phyloP scores from a whole-genome alignment of 495 filamentous ascomycete genomes.

The Penicillium macrosclerotiorum region DNA sequence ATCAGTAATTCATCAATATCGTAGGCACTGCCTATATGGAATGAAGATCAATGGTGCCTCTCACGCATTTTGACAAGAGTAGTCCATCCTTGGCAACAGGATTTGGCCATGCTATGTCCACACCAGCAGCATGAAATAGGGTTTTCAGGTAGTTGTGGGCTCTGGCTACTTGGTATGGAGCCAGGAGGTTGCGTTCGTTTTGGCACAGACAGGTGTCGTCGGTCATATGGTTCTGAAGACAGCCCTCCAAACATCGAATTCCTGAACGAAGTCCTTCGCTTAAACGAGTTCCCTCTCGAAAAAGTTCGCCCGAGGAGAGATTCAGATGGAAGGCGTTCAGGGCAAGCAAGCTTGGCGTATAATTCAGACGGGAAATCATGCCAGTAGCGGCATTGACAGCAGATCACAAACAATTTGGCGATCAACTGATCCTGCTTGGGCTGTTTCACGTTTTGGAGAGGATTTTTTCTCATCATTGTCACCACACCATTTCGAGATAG shows the following conservation, averaged over 20 bases:
- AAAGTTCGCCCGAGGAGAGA: constrained; percentile 10
- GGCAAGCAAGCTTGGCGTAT: constrained; percentile 70
- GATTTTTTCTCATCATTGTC: constrained; percentile 6
- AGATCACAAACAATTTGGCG: constrained; percentile 77
- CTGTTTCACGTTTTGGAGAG: constrained; percentile 17
- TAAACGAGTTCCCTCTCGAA: constrained; percentile 3
- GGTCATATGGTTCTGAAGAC: constrained; percentile 27
- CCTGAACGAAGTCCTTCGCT: neutral
- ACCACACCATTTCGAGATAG: constrained; percentile 3
- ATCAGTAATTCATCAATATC: no score
- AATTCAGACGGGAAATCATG: constrained; percentile 75
- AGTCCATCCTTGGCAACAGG: constrained; percentile 72
- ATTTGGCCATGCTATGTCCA: constrained; percentile 66
- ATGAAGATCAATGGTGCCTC: constrained; percentile 63
- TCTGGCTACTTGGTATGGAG: constrained; percentile 17
- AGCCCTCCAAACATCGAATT: constrained; percentile 8
- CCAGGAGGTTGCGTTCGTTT: neutral
- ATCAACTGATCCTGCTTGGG: constrained; percentile 46
- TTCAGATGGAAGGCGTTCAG: constrained; percentile 53
- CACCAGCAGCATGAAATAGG: constrained; percentile 73
- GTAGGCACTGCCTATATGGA: no score
- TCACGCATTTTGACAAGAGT: constrained; percentile 68
- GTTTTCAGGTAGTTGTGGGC: no score
- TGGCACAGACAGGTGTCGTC: constrained; percentile 4
- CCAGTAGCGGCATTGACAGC: constrained; percentile 78